Percentiles rank a stretch among this genome's conserved stretches.
Evolutionary conservation across 208 protist species (phyloP).

Genomic region (Herpetomonas tarakana): DNA sequence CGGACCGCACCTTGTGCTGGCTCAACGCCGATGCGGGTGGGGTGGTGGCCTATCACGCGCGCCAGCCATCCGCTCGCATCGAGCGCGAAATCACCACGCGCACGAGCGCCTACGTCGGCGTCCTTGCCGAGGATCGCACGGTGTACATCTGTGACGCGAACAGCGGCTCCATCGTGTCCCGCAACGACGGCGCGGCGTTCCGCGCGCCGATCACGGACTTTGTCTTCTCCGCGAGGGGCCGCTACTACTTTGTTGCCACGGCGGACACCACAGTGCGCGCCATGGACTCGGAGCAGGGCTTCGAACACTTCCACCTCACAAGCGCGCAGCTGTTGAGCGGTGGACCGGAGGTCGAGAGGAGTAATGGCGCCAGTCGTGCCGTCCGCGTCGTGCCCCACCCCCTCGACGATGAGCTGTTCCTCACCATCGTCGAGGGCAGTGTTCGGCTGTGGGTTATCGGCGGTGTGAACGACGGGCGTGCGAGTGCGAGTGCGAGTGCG

Average conservation of each 20-base stretch:
- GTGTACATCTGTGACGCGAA: constrained; percentile 71
- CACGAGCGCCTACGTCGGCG: constrained; percentile 68
- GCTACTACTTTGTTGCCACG: constrained; percentile 68
- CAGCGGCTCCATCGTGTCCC: constrained; percentile 57
- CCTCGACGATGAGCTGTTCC: constrained; percentile 44
- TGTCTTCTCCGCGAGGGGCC: constrained; percentile 60
- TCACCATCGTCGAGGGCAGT: constrained; percentile 21
- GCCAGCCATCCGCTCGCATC: constrained; percentile 29
- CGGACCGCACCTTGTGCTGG: constrained; percentile 56
- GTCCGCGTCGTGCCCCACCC: constrained; percentile 37
- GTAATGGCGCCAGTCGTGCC: too few relatives aligned
- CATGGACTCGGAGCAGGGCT: constrained; percentile 66
- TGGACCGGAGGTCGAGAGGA: too few relatives aligned
- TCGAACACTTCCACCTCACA: constrained; percentile 36
- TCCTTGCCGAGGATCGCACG: constrained; percentile 58
- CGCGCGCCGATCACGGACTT: constrained; percentile 45
- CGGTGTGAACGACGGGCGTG: too few relatives aligned
- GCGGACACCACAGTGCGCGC: constrained; percentile 56
- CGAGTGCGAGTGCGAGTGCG: too few relatives aligned
- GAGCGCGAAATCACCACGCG: constrained; percentile 22
- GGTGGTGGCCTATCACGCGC: constrained; percentile 24
- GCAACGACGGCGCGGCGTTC: constrained; percentile 44
- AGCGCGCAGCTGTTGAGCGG: constrained; percentile 32
- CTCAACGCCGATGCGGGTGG: constrained; percentile 32
- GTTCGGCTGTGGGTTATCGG: constrained; percentile 24